Conservation (phyloP, 163 green algal genomes). For the Coccomyxa subellipsoidea region DNA sequence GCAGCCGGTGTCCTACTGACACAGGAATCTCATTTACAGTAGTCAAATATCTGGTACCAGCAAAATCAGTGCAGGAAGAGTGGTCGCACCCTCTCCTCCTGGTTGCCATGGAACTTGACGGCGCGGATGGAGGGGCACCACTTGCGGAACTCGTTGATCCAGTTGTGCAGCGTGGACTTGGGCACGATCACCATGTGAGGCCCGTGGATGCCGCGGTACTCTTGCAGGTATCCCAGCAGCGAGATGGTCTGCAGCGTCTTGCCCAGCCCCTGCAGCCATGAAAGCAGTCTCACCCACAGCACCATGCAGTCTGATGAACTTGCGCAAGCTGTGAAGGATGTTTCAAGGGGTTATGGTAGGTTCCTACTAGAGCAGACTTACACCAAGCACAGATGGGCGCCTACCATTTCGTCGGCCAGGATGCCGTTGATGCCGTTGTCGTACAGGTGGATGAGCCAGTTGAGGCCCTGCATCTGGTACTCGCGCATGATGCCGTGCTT, state of each 20-base stretch:
- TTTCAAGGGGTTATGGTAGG: no score
- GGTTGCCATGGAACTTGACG: constrained; percentile 95
- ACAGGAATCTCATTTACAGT: no score
- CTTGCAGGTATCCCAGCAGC: constrained; percentile 92
- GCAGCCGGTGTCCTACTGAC: no score
- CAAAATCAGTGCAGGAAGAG: no score
- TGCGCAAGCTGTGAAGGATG: no score
- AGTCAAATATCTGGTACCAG: no score
- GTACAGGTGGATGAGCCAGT: constrained; percentile 99
- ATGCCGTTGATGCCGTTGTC: constrained; percentile 99
- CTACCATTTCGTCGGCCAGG: constrained; percentile 97
- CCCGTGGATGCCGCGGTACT: constrained; percentile 95
- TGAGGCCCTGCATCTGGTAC: constrained; percentile 95
- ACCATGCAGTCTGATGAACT: no score
- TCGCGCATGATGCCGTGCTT: constrained; percentile 90
- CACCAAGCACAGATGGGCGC: no score
- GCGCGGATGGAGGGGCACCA: constrained; percentile 92
- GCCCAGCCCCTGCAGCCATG: constrained; percentile 74
- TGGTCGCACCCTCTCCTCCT: constrained; percentile 70
- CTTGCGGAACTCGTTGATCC: constrained; percentile 95
- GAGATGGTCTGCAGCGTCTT: constrained; percentile 99
- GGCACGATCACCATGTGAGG: constrained; percentile 98
- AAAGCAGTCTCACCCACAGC: no score
- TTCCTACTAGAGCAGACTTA: no score
- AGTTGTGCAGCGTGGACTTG: constrained; percentile 99